Evolutionary conservation across 1,284 basidiomycete genomes (phyloP).

Genomic region (Moniliella sp.): DNA sequence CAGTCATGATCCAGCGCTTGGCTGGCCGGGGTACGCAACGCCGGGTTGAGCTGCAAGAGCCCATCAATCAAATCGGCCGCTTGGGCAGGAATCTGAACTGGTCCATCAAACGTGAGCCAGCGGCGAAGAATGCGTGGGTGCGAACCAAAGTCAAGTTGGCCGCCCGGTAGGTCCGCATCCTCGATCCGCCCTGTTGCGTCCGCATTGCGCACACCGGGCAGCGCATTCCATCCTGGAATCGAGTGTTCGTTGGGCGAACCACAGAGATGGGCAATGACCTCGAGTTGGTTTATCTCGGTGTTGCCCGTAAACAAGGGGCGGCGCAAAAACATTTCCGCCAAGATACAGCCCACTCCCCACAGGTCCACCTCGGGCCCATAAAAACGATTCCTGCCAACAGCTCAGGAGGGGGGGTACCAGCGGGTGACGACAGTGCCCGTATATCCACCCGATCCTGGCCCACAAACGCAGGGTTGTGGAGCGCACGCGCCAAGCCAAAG

Average conservation of each 20-base stretch:
- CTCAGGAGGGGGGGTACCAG: slow-evolving; percentile 92
- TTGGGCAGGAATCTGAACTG: slow-evolving; percentile 1
- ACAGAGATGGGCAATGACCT: slow-evolving; percentile 70
- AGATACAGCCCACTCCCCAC: slow-evolving; percentile 99
- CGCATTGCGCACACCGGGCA: slow-evolving; percentile 30
- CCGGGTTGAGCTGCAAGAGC: slow-evolving; percentile 23
- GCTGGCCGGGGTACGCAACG: slow-evolving; percentile 19
- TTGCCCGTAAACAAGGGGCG: slow-evolving; percentile 86
- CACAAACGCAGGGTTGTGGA: slow-evolving; percentile 76
- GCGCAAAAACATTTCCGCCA: slow-evolving; percentile 84
- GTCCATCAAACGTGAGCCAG: slow-evolving; percentile 7
- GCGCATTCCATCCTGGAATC: slow-evolving; percentile 54
- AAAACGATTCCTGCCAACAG: slow-evolving; percentile 79
- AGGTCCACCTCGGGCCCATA: slow-evolving; percentile 98
- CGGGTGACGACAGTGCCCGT: slow-evolving; percentile 96
- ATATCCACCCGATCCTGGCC: slow-evolving; percentile 70
- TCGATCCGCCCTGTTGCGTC: slow-evolving; percentile 20
- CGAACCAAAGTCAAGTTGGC: slow-evolving; percentile 18
- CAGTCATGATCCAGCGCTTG: slow-evolving; percentile 26
- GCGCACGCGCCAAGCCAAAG: slow-evolving; percentile 87
- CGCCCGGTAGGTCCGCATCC: slow-evolving; percentile 36
- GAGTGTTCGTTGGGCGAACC: slow-evolving; percentile 55
- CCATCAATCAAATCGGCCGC: slow-evolving; percentile 24
- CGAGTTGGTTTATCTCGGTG: slow-evolving; percentile 88
- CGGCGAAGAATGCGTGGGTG: slow-evolving; percentile 11